phyloP scores from a whole-genome alignment of 2,329 filamentous ascomycete genomes.

The Davidsoniella virescens region DNA sequence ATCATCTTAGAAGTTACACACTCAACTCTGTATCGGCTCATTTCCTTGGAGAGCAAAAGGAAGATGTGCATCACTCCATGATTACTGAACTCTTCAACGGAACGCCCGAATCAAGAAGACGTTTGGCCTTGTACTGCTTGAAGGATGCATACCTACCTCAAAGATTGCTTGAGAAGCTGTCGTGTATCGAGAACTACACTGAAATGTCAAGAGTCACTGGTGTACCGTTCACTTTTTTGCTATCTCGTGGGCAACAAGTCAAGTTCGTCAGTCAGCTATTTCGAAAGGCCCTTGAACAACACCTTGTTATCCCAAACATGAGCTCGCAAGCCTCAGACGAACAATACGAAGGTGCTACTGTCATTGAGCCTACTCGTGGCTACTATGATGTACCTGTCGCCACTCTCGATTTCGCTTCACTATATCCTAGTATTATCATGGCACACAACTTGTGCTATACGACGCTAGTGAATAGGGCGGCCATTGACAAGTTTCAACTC shows the following conservation, averaged over 20 bases:
- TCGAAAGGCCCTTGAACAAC: slow-evolving; percentile 82
- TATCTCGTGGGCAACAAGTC: slow-evolving; percentile 86
- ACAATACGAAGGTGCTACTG: slow-evolving; percentile 93
- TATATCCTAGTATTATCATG: slow-evolving; percentile 98
- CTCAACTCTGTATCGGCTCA: slow-evolving; percentile 91
- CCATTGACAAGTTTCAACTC: slow-evolving; percentile 58
- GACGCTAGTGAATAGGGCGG: slow-evolving; percentile 63
- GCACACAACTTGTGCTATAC: slow-evolving; percentile 98
- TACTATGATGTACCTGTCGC: slow-evolving; percentile 94
- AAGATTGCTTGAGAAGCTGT: slow-evolving; percentile 88
- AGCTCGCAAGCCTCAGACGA: slow-evolving; percentile 56
- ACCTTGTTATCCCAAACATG: slow-evolving; percentile 84
- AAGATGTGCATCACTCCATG: slow-evolving; percentile 98
- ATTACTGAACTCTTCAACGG: slow-evolving; percentile 97
- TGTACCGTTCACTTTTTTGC: slow-evolving; percentile 87
- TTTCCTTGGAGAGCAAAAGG: slow-evolving; percentile 92
- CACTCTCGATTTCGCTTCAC: slow-evolving; percentile 93
- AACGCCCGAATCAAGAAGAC: slow-evolving; percentile 77
- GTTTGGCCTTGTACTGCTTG: slow-evolving; percentile 86
- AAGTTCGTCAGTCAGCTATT: slow-evolving; percentile 97
- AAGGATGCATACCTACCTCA: slow-evolving; percentile 96
- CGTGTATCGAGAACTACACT: slow-evolving; percentile 96
- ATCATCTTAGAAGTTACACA: slow-evolving; percentile 91
- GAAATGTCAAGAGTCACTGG: slow-evolving; percentile 99
- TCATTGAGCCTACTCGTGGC: slow-evolving; percentile 85